Percentiles rank a stretch among this genome's conserved stretches.
Evolutionary conservation across 805 yeast genomes (phyloP).

Genomic region (Suhomyces xylopsoci): DNA sequence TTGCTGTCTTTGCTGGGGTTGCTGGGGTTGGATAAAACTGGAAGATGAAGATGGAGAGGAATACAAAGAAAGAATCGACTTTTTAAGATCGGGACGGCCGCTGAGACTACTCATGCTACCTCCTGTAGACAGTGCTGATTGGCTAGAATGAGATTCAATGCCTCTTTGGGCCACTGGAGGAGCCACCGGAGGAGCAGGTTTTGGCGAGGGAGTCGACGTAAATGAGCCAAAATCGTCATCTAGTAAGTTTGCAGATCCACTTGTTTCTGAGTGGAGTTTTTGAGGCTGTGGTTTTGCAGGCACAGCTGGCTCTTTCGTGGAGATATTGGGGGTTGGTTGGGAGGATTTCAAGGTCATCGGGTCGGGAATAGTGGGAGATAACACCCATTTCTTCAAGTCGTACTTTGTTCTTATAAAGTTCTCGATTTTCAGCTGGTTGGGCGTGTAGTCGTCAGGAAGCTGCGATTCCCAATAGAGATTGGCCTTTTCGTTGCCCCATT

Average conservation of each 20-base stretch:
- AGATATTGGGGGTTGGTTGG: not conserved
- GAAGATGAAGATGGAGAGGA: slow-evolving; percentile 56
- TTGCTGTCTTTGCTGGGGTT: slow-evolving; percentile 4
- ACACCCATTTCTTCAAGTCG: slow-evolving; percentile 84
- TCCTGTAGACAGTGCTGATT: slow-evolving; percentile 36
- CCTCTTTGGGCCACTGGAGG: slow-evolving; percentile 1
- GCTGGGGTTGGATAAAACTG: slow-evolving; percentile 19
- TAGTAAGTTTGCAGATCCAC: slow-evolving; percentile 13
- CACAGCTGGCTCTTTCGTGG: not conserved
- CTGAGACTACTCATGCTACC: slow-evolving; percentile 22
- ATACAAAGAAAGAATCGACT: slow-evolving; percentile 86
- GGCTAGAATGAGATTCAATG: slow-evolving; percentile 11
- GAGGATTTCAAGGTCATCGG: slow-evolving; percentile 41
- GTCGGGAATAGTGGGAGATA: slow-evolving; percentile 54
- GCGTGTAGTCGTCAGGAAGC: slow-evolving; percentile 66
- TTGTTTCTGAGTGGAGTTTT: not conserved
- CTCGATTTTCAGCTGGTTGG: slow-evolving; percentile 81
- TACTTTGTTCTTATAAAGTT: slow-evolving; percentile 91
- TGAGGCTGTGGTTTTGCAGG: not conserved
- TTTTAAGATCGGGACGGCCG: slow-evolving; percentile 80
- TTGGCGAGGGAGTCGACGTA: slow-evolving; percentile 25
- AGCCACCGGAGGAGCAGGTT: slow-evolving; percentile 10
- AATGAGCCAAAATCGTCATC: slow-evolving; percentile 45
- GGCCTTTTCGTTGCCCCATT: slow-evolving; percentile 83
- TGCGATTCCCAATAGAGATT: slow-evolving; percentile 83